phyloP scores from a whole-genome alignment of 768 basidiomycete species.

The Leucosporidium creatinivorum region DNA sequence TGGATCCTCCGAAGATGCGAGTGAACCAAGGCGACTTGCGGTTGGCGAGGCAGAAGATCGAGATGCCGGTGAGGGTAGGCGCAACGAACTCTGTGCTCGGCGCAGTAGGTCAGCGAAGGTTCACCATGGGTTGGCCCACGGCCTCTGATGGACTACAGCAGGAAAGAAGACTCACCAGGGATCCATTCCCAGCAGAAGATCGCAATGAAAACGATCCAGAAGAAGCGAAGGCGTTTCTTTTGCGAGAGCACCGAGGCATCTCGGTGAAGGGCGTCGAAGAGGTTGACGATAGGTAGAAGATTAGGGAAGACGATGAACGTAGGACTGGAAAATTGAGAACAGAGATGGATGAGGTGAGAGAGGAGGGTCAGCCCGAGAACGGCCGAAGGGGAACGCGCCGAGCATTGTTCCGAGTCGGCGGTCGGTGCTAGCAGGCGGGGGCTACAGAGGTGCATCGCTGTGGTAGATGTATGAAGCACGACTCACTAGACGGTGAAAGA shows the following conservation, averaged over 20 bases:
- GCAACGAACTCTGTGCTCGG: conserved; percentile 35
- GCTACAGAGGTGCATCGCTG: no score
- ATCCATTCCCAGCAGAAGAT: conserved; percentile 35
- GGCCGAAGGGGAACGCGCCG: no score
- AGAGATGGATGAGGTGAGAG: no score
- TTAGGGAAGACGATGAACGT: conserved; percentile 36
- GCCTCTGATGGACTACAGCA: not conserved
- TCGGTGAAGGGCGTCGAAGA: conserved; percentile 40
- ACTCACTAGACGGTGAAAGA: conserved; percentile 34
- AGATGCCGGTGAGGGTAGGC: conserved; percentile 27
- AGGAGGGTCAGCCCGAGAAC: no score
- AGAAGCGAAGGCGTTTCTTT: conserved; percentile 38
- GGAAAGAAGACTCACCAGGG: conserved; percentile 7
- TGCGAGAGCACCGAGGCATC: conserved; percentile 35
- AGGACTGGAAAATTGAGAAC: not conserved
- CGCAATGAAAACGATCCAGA: conserved; percentile 39
- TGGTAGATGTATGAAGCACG: no score
- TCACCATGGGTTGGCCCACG: conserved; percentile 31
- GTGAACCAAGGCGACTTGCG: conserved; percentile 39
- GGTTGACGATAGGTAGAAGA: conserved; percentile 24
- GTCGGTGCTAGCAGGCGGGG: no score
- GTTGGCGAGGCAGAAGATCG: conserved; percentile 42
- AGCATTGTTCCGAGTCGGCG: not conserved
- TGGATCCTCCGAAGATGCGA: conserved; percentile 45
- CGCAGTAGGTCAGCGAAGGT: conserved; percentile 37